Percentiles rank a stretch among this genome's conserved stretches.
phyloP scores from a whole-genome alignment of 2,329 filamentous ascomycete species.

The Amphichorda felina region DNA sequence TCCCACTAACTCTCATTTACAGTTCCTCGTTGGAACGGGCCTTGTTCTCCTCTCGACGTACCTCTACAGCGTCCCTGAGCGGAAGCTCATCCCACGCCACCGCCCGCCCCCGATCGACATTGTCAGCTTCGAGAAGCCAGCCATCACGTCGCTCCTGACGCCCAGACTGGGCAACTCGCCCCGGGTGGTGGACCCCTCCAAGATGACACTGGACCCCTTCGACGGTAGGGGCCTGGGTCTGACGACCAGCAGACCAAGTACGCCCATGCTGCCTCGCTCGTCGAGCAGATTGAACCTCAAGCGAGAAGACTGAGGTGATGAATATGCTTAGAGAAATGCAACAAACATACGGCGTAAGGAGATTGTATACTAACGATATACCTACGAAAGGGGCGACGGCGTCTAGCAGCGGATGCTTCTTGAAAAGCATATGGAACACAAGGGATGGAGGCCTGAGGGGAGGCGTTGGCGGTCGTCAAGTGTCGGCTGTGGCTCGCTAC shows the following conservation, averaged over 20 bases:
- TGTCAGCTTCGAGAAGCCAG: slow-evolving; percentile 66
- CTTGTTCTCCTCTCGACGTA: slow-evolving; percentile 76
- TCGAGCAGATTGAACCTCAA: slow-evolving; percentile 23
- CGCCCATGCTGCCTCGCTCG: slow-evolving; percentile 27
- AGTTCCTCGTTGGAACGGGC: slow-evolving; percentile 75
- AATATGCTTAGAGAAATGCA: no score
- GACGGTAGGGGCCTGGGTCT: slow-evolving; percentile 20
- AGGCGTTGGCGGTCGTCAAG: no score
- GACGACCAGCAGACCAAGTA: slow-evolving; percentile 34
- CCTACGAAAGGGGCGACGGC: no score
- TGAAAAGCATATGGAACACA: no score
- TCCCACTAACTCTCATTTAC: not conserved
- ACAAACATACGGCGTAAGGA: no score
- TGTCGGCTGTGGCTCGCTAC: no score
- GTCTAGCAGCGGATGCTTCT: no score
- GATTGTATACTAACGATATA: no score
- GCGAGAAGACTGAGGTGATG: no score
- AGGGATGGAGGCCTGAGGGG: no score
- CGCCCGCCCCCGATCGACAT: slow-evolving; percentile 57
- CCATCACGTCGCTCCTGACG: slow-evolving; percentile 37
- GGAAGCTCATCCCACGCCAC: slow-evolving; percentile 14
- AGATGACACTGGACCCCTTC: slow-evolving; percentile 27
- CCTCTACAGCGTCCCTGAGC: slow-evolving; percentile 64
- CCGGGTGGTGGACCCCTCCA: slow-evolving; percentile 9
- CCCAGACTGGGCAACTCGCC: slow-evolving; percentile 15